These are phyloP conservation scores for Leccinum colubrinum DNA, from an alignment of 1,284 basidiomycete genomes.

Conservation along the genomic window DNA sequence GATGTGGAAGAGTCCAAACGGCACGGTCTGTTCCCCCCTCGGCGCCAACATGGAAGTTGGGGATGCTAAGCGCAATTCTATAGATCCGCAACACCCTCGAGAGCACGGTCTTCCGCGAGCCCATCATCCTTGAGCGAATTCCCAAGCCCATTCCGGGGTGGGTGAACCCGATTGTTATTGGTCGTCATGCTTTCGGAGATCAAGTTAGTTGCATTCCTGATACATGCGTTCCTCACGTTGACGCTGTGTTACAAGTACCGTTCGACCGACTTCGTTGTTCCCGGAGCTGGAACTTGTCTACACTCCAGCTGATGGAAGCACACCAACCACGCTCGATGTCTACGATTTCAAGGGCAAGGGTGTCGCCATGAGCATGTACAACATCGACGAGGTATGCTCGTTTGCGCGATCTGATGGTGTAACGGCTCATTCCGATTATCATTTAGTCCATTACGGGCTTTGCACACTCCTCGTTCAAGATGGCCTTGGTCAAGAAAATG, in stretches of 20 bases:
- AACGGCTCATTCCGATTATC: slow-evolving; percentile 8
- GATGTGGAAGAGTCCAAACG: slow-evolving; percentile 97
- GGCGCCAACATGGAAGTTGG: neutral
- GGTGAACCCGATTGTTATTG: slow-evolving; percentile 96
- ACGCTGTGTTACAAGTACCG: too few relatives aligned
- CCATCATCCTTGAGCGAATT: slow-evolving; percentile 90
- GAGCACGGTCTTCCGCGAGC: slow-evolving; percentile 96
- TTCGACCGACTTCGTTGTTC: slow-evolving; percentile 58
- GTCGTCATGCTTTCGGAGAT: slow-evolving; percentile 95
- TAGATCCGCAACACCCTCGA: slow-evolving; percentile 94
- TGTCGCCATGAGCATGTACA: slow-evolving; percentile 93
- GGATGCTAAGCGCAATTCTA: neutral
- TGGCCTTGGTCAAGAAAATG: too few relatives aligned
- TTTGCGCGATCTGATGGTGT: neutral
- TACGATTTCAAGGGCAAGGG: slow-evolving; percentile 90
- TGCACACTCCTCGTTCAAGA: slow-evolving; percentile 85
- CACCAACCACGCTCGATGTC: slow-evolving; percentile 70
- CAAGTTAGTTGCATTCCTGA: slow-evolving; percentile 51
- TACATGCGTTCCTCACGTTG: neutral
- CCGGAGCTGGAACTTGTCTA: slow-evolving; percentile 88
- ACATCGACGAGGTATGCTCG: slow-evolving; percentile 78
- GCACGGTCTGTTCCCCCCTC: slow-evolving; percentile 61
- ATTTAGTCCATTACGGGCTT: slow-evolving; percentile 87
- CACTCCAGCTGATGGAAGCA: slow-evolving; percentile 72
- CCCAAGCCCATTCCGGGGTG: slow-evolving; percentile 95